Conservation (phyloP, 2,329 filamentous ascomycete genomes). For the Aspergillus candidus region DNA sequence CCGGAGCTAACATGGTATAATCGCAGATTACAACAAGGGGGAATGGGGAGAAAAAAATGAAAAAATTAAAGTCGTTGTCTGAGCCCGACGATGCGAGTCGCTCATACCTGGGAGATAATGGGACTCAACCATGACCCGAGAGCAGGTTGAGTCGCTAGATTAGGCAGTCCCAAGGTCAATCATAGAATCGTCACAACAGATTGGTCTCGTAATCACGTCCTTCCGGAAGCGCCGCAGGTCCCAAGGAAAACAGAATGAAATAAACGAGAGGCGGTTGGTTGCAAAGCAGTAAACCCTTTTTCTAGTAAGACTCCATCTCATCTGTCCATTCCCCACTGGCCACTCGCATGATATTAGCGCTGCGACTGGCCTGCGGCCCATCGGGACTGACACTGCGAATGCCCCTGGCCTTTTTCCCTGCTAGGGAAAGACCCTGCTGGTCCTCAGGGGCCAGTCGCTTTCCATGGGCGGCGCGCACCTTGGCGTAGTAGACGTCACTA, state of each 20-base stretch:
- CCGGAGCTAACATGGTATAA: conserved; percentile 18
- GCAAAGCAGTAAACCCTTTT: not conserved
- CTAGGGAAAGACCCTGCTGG: conserved; percentile 21
- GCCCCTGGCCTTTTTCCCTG: conserved; percentile 40
- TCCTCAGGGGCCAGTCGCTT: conserved; percentile 54
- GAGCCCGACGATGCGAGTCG: conserved; percentile 4
- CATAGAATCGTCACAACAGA: conserved; percentile 24
- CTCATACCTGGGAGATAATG: conserved; percentile 4
- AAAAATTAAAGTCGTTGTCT: conserved; percentile 13
- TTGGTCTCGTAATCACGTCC: conserved; percentile 14
- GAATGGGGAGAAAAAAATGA: too few species aligned
- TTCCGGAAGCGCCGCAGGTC: conserved; percentile 14
- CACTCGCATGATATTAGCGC: conserved; percentile 40
- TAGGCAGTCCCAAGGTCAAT: conserved; percentile 16
- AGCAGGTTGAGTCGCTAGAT: conserved; percentile 3
- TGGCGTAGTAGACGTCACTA: conserved; percentile 73
- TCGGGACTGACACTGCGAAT: conserved; percentile 44
- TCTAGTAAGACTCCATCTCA: conserved; percentile 41
- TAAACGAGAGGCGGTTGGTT: not conserved
- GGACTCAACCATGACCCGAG: conserved; percentile 7
- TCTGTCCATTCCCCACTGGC: conserved; percentile 51
- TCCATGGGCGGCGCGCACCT: conserved; percentile 61
- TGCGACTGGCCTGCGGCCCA: conserved; percentile 35
- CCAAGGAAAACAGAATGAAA: conserved; percentile 8
- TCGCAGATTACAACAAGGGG: conserved; percentile 26